Evolutionary conservation across 345 rosid species (phyloP).

Genomic region (Euphorbia peplus): DNA sequence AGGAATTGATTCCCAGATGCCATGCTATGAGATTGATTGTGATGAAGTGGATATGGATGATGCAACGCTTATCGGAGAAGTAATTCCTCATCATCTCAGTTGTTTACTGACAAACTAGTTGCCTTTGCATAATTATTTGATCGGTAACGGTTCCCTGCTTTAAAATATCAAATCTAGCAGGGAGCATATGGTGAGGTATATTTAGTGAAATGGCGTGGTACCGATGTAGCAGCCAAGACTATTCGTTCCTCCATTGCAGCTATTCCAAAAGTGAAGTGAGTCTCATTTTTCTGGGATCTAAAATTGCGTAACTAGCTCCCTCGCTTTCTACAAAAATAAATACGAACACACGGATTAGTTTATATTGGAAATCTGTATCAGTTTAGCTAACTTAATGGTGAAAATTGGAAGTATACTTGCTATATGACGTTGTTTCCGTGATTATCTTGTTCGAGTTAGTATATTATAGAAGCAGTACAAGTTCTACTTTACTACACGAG

Average conservation of each 20-base stretch:
- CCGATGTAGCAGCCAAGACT: slow-evolving; percentile 66
- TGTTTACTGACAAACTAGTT: not conserved
- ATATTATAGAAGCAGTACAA: not conserved
- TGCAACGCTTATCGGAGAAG: slow-evolving; percentile 56
- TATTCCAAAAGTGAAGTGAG: slow-evolving; percentile 57
- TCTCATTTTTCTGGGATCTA: slow-evolving; percentile 10
- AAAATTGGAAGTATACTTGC: not conserved
- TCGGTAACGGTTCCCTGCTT: slow-evolving; percentile 8
- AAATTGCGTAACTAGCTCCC: not conserved
- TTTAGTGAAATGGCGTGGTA: slow-evolving; percentile 64
- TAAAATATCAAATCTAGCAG: slow-evolving; percentile 23
- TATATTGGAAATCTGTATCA: not conserved
- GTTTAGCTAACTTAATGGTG: not conserved
- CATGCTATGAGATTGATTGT: slow-evolving; percentile 45
- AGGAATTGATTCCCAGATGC: slow-evolving; percentile 44
- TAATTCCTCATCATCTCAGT: slow-evolving; percentile 25
- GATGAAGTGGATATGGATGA: slow-evolving; percentile 43
- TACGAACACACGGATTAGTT: not conserved
- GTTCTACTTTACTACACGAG: no score
- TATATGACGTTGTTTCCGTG: not conserved
- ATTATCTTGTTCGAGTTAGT: not conserved
- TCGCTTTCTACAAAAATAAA: not conserved
- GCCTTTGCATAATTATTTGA: not conserved
- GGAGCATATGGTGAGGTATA: slow-evolving; percentile 65
- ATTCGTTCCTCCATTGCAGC: slow-evolving; percentile 63